A percentile compares a stretch with the other conserved stretches of the same genome.
phyloP scores from a whole-genome alignment of 1,284 basidiomycete species.

The Cutaneotrichosporon mucoides region DNA sequence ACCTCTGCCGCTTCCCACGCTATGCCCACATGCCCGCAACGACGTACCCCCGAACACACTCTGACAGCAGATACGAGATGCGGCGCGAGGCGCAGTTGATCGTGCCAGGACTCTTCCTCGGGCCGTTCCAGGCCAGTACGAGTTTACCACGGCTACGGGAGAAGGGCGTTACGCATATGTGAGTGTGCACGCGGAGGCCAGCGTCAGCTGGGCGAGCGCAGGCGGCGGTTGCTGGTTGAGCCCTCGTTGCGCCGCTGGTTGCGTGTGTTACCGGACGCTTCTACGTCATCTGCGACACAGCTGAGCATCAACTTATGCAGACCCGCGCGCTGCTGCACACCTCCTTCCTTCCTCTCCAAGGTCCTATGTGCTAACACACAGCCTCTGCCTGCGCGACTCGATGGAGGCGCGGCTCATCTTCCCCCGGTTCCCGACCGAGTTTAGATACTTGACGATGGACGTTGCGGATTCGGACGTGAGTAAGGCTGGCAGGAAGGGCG shows the following conservation, averaged over 20 bases:
- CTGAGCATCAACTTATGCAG: too few relatives aligned
- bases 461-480: slow-evolving; percentile 75
- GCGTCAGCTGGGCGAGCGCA: too few relatives aligned
- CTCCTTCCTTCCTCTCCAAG: too few relatives aligned
- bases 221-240: too few relatives aligned
- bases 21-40: too few relatives aligned
- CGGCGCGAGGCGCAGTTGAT: slow-evolving; percentile 88
- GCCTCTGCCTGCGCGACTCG: slow-evolving; percentile 78
- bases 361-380: slow-evolving; percentile 35
- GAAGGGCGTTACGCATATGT: slow-evolving; percentile 83
- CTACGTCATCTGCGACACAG: too few relatives aligned
- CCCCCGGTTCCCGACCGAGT: slow-evolving; percentile 75
- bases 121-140: slow-evolving; percentile 83
- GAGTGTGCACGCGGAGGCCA: slow-evolving; percentile 34
- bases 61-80: slow-evolving; percentile 77
- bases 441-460: slow-evolving; percentile 75
- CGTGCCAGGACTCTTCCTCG: slow-evolving; percentile 74
- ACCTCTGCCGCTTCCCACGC: too few relatives aligned
- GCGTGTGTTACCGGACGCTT: too few relatives aligned
- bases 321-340: too few relatives aligned
- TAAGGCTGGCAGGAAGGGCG: slow-evolving; percentile 2
- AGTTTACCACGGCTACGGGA: slow-evolving; percentile 63
- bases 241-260: too few relatives aligned
- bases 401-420: slow-evolving; percentile 82
- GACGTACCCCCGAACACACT: not conserved